Percentiles rank a stretch among this genome's conserved stretches.
These are phyloP conservation scores for Hypoxylon intermedium DNA, from an alignment of 495 filamentous ascomycete species.

Conservation along the genomic window DNA sequence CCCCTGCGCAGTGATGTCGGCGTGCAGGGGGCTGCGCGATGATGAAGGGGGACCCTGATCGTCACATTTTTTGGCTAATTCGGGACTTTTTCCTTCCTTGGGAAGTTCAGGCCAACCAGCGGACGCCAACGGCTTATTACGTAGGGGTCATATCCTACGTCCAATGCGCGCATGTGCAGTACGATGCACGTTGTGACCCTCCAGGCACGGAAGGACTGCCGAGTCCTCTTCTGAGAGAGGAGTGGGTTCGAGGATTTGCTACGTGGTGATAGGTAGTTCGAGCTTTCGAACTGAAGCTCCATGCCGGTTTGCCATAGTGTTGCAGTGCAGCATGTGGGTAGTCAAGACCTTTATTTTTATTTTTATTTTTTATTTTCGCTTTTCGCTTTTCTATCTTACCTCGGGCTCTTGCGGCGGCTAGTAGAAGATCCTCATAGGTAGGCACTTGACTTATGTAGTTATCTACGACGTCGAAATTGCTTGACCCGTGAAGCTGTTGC, in stretches of 20 bases:
- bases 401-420: too few species aligned
- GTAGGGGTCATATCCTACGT: neutral
- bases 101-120: conserved; percentile 12
- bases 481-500: too few species aligned
- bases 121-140: conserved; percentile 22
- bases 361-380: too few species aligned
- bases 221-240: conserved; percentile 3
- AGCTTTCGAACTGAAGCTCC: neutral
- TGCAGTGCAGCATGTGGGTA: conserved; percentile 16
- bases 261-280: conserved; percentile 10
- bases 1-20: conserved; percentile 32
- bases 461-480: too few species aligned
- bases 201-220: conserved; percentile 21
- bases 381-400: too few species aligned
- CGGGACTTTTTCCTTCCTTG: neutral
- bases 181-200: conserved; percentile 6
- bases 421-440: too few species aligned
- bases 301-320: conserved; percentile 13
- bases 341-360: neutral
- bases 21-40: conserved; percentile 18
- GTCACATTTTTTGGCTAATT: conserved; percentile 25
- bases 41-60: conserved; percentile 34
- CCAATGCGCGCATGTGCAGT: conserved; percentile 12
- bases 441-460: too few species aligned
- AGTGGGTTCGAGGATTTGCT: conserved; percentile 12